These are phyloP conservation scores for Mycena belliarum DNA, from an alignment of 768 basidiomycete genomes.

Conservation along the genomic window DNA sequence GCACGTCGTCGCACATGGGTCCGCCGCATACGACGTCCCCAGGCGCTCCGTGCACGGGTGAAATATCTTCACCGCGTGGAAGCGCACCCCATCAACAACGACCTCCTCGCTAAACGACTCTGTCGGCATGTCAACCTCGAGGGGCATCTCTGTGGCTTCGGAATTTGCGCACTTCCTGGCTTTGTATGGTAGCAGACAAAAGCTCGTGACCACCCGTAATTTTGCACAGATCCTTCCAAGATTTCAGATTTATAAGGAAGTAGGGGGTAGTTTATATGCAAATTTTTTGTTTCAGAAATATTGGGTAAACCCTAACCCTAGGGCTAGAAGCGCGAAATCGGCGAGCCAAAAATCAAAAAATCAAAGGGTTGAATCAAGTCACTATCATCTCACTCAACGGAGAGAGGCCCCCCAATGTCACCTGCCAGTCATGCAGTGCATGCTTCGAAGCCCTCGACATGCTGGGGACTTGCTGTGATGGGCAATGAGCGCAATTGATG, in stretches of 20 bases:
- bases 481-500: too few relatives aligned
- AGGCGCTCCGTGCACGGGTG: slow-evolving; percentile 70
- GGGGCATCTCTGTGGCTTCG: slow-evolving; percentile 67
- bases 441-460: too few relatives aligned
- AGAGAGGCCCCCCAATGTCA: too few relatives aligned
- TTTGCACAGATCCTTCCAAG: background rate
- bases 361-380: too few relatives aligned
- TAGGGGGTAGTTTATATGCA: background rate
- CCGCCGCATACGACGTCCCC: slow-evolving; percentile 70
- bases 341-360: background rate
- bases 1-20: slow-evolving; percentile 72
- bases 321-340: background rate
- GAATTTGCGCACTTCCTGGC: slow-evolving; percentile 67
- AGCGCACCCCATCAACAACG: slow-evolving; percentile 57
- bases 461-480: too few relatives aligned
- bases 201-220: background rate
- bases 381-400: too few relatives aligned
- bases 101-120: slow-evolving; percentile 64
- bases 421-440: too few relatives aligned
- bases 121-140: slow-evolving; percentile 49
- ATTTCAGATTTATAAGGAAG: background rate
- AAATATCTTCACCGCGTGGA: slow-evolving; percentile 68
- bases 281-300: background rate
- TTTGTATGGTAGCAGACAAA: slow-evolving; percentile 29
- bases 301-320: background rate